These are phyloP conservation scores for Pythium oligandrum DNA, from an alignment of 352 stramenopile species.

Conservation along the genomic window DNA sequence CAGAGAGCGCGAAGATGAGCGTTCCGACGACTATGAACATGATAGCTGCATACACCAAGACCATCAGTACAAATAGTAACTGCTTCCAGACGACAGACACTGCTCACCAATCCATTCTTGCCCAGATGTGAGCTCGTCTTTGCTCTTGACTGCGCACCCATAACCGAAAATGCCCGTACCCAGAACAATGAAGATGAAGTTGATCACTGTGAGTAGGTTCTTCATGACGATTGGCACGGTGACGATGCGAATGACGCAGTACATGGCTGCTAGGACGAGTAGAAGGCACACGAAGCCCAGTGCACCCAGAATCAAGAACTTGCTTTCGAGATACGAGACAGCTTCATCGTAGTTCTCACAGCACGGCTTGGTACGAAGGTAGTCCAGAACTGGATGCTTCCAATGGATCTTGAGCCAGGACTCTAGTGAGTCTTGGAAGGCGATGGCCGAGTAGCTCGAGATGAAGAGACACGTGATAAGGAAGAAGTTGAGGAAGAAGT, in stretches of 20 bases:
- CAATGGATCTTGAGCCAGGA: conserved; percentile 81
- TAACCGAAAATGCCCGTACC: conserved; percentile 52
- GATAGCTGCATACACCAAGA: conserved; percentile 17
- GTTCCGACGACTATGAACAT: conserved; percentile 73
- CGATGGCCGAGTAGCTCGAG: conserved; percentile 55
- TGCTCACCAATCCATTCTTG: conserved; percentile 52
- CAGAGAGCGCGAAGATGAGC: conserved; percentile 53
- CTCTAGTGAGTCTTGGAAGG: conserved; percentile 57
- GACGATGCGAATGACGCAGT: conserved; percentile 80
- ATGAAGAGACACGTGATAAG: conserved; percentile 59
- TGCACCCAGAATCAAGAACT: conserved; percentile 40
- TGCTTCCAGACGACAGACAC: too few species aligned
- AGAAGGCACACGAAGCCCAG: conserved; percentile 42
- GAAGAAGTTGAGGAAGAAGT: conserved; percentile 74
- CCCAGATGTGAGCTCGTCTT: conserved; percentile 60
- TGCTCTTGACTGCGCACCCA: conserved; percentile 47
- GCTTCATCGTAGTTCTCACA: conserved; percentile 55
- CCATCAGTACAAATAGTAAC: too few species aligned
- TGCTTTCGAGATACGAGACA: conserved; percentile 38
- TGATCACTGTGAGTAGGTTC: conserved; percentile 74
- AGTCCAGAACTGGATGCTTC: conserved; percentile 34
- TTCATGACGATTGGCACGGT: conserved; percentile 87
- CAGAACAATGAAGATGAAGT: conserved; percentile 60
- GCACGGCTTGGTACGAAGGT: conserved; percentile 38
- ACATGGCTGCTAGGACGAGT: conserved; percentile 53